Evolutionary conservation across 805 yeast species (phyloP).

Genomic region (Cyberlindnera saturnus): DNA sequence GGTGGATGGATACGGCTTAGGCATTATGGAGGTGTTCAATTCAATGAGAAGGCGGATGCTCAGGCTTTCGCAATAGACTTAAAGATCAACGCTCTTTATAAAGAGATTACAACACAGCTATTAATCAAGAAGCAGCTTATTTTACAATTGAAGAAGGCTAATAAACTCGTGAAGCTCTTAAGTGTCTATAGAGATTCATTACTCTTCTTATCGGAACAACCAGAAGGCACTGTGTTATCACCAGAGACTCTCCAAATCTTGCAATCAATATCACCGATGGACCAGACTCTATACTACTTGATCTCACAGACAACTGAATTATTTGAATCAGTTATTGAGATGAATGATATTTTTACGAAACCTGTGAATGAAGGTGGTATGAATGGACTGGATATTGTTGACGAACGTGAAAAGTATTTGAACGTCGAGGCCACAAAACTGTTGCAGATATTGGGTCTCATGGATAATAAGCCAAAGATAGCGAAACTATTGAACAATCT

Average conservation of each 20-base stretch:
- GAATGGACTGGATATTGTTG: constrained; percentile 21
- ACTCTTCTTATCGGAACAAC: constrained; percentile 19
- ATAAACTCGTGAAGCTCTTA: constrained; percentile 29
- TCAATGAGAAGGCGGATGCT: constrained; percentile 15
- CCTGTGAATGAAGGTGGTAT: constrained; percentile 9
- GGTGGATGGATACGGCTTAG: constrained; percentile 65
- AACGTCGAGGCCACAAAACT: constrained; percentile 33
- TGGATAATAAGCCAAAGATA: constrained; percentile 18
- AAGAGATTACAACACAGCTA: constrained; percentile 38
- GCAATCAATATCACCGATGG: constrained; percentile 36
- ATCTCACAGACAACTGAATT: constrained; percentile 35
- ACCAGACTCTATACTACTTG: constrained; percentile 41
- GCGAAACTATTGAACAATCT: constrained; percentile 17
- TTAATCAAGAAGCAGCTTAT: constrained; percentile 35
- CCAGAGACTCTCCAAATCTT: constrained; percentile 18
- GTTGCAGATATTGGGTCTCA: constrained; percentile 21
- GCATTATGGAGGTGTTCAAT: constrained; percentile 56
- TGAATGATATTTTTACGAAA: constrained; percentile 6
- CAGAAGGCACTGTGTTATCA: constrained; percentile 7
- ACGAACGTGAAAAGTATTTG: constrained; percentile 34
- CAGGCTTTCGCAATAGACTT: constrained; percentile 24
- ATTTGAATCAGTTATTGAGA: constrained; percentile 8
- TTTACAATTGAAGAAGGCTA: constrained; percentile 33
- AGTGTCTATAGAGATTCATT: constrained; percentile 28
- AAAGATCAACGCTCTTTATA: constrained; percentile 28